Evolutionary conservation across 2,329 filamentous ascomycete species (phyloP).

Genomic region (Ascocoryne sarcoides): DNA sequence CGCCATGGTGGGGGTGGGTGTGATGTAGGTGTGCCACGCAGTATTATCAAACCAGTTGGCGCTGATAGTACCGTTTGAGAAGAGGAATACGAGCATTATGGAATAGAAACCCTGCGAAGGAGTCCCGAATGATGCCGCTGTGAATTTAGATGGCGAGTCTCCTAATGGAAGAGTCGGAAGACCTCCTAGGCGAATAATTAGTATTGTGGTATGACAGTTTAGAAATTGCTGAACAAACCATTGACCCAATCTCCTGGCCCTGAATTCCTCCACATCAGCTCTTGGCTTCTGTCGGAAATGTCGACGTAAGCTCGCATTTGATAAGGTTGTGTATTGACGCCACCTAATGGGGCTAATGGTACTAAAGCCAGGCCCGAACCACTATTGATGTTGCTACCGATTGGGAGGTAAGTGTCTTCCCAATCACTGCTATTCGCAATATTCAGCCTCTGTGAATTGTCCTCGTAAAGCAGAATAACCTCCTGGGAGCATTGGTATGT

Average conservation of each 20-base stretch:
- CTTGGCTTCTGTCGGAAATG: background rate
- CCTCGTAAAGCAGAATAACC: background rate
- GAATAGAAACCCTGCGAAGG: background rate
- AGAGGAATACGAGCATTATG: background rate
- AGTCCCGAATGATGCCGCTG: background rate
- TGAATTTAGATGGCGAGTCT: background rate
- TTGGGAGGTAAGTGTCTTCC: background rate
- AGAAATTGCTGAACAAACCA: background rate
- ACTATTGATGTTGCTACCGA: background rate
- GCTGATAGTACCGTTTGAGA: background rate
- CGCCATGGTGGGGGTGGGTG: background rate
- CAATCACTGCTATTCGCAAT: background rate
- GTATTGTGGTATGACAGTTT: background rate
- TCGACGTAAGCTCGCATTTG: conserved; percentile 1
- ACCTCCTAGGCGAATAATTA: background rate
- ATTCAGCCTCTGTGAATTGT: background rate
- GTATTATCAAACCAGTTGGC: conserved; percentile 1
- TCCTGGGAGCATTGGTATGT: background rate
- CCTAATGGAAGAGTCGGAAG: background rate
- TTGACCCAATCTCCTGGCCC: background rate
- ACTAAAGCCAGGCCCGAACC: background rate
- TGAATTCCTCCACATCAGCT: background rate
- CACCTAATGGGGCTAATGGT: background rate
- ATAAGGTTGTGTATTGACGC: background rate
- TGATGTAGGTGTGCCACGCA: background rate